Conservation (phyloP, 202 grass and related monocot species). For the Carex arenaria region DNA sequence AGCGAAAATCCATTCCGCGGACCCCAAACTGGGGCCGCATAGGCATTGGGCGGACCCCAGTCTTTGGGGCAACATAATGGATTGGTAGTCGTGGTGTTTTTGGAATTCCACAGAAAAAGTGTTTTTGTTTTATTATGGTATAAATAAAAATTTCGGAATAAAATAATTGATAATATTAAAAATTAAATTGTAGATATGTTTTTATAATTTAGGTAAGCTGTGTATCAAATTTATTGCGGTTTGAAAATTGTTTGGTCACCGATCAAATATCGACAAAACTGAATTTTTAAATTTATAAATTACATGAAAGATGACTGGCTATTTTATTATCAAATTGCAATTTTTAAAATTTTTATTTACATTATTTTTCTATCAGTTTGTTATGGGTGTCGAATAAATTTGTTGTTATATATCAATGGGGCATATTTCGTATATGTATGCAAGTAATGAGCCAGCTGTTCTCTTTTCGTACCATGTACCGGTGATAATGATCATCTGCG, state of each 20-base stretch:
- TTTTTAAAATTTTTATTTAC: background rate
- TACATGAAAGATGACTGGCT: background rate
- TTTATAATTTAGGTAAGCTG: too few relatives aligned
- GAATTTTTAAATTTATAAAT: background rate
- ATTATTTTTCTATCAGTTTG: background rate
- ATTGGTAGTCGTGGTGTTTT: too few relatives aligned
- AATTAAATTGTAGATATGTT: background rate
- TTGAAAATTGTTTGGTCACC: too few relatives aligned
- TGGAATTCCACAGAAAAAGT: too few relatives aligned
- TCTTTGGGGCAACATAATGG: too few relatives aligned
- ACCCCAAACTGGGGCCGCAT: too few relatives aligned
- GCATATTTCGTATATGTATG: background rate
- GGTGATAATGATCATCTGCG: constrained; percentile 72
- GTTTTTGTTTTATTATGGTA: too few relatives aligned
- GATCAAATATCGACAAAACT: background rate
- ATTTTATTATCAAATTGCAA: background rate
- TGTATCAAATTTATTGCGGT: too few relatives aligned
- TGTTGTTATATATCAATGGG: too few relatives aligned
- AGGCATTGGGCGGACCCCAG: too few relatives aligned
- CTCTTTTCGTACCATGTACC: constrained; percentile 38
- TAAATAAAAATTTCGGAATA: background rate
- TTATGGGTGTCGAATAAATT: background rate
- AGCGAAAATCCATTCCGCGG: too few relatives aligned
- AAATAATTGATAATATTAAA: background rate
- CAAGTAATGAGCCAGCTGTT: background rate